These are phyloP conservation scores for Fusarium heterosporum DNA, from an alignment of 2,329 filamentous ascomycete genomes.

Conservation along the genomic window DNA sequence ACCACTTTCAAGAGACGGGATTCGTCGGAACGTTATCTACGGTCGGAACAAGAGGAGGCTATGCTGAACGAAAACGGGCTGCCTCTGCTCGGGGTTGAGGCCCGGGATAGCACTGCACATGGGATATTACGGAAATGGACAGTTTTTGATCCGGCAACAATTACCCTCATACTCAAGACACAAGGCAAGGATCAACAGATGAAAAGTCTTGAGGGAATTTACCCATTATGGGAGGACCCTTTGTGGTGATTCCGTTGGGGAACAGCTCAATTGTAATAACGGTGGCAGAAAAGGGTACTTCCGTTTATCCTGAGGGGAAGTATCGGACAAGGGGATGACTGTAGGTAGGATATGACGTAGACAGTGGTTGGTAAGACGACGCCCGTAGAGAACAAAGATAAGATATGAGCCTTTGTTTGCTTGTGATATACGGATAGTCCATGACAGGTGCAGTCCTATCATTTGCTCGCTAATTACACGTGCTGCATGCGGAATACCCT, in stretches of 20 bases:
- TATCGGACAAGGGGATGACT: conserved; percentile 4
- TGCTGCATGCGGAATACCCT: conserved; percentile 10
- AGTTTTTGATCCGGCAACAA: conserved; percentile 4
- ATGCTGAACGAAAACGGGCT: conserved; percentile 27
- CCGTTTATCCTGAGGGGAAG: conserved; percentile 32
- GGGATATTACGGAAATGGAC: conserved; percentile 1
- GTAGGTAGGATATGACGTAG: conserved; percentile 34
- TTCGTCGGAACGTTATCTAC: conserved; percentile 34
- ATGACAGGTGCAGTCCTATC: conserved; percentile 2
- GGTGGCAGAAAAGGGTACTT: conserved; percentile 17
- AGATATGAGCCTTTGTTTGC: not conserved
- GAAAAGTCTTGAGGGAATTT: conserved; percentile 19
- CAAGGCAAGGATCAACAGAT: not conserved
- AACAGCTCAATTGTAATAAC: conserved; percentile 10
- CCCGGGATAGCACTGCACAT: conserved; percentile 1
- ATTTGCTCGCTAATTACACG: conserved; percentile 17
- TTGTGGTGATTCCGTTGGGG: not conserved
- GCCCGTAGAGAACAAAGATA: not conserved
- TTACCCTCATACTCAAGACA: not conserved
- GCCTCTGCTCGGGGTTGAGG: conserved; percentile 19
- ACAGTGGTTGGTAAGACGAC: not conserved
- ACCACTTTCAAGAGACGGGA: not conserved
- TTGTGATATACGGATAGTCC: conserved; percentile 2
- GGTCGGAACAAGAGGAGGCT: conserved; percentile 11
- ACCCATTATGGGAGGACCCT: conserved; percentile 1